A percentile compares a stretch with the other conserved stretches of the same genome.
Evolutionary conservation across 2,329 filamentous ascomycete species (phyloP).

Genomic region (Beauveria scarabaeidicola): DNA sequence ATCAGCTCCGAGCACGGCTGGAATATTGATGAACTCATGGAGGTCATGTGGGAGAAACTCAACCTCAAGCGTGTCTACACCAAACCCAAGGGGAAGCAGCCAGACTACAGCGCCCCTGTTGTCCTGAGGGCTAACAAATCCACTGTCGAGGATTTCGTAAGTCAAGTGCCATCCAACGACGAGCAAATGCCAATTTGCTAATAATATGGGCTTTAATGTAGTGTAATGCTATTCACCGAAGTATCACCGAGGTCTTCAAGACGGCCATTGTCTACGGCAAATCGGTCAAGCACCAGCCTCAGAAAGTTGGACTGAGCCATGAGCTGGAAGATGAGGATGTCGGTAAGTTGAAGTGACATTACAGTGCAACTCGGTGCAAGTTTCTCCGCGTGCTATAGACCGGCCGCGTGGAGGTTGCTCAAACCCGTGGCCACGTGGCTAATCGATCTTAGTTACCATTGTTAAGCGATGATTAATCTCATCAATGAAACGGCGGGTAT

Average conservation of each 20-base stretch:
- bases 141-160: slow-evolving; percentile 94
- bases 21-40: slow-evolving; percentile 95
- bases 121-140: slow-evolving; percentile 75
- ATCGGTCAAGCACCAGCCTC: slow-evolving; percentile 97
- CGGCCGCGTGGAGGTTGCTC: not conserved
- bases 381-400: not conserved
- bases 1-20: slow-evolving; percentile 97
- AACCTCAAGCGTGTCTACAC: slow-evolving; percentile 90
- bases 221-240: slow-evolving; percentile 97
- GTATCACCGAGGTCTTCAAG: slow-evolving; percentile 92
- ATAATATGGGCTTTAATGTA: slow-evolving; percentile 34
- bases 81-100: slow-evolving; percentile 91
- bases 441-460: slow-evolving; percentile 38
- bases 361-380: not conserved
- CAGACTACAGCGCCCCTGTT: slow-evolving; percentile 86
- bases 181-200: slow-evolving; percentile 16
- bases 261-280: slow-evolving; percentile 93
- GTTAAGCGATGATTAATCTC: slow-evolving; percentile 51
- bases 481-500: slow-evolving; percentile 19
- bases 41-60: slow-evolving; percentile 98
- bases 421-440: slow-evolving; percentile 15
- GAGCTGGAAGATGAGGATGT: slow-evolving; percentile 96
- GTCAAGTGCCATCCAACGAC: slow-evolving; percentile 27
- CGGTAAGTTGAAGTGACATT: slow-evolving; percentile 47
- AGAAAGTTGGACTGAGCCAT: slow-evolving; percentile 84